Evolutionary conservation across 768 basidiomycete species (phyloP).

Genomic region (Boletus rufocinnamomeus): DNA sequence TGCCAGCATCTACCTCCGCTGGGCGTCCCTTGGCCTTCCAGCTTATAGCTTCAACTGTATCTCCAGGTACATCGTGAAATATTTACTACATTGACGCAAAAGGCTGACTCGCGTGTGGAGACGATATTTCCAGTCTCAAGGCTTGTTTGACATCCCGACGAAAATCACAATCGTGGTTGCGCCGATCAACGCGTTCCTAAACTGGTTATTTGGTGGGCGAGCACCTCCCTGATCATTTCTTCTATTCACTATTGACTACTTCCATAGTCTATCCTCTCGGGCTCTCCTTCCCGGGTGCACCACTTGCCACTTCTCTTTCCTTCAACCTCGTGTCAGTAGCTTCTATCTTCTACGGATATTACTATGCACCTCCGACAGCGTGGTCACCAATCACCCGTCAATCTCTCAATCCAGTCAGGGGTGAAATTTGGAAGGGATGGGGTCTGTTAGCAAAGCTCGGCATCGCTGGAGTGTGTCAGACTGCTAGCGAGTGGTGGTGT

Average conservation of each 20-base stretch:
- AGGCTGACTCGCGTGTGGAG: slow-evolving; percentile 20
- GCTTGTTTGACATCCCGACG: slow-evolving; percentile 83
- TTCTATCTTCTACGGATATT: slow-evolving; percentile 64
- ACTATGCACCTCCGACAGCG: slow-evolving; percentile 64
- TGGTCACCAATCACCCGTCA: slow-evolving; percentile 55
- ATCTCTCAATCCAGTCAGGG: slow-evolving; percentile 49
- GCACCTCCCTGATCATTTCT: background rate
- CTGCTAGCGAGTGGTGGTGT: slow-evolving; percentile 94
- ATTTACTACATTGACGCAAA: background rate
- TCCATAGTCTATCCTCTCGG: slow-evolving; percentile 51
- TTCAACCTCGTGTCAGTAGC: slow-evolving; percentile 79
- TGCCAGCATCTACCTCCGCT: slow-evolving; percentile 77
- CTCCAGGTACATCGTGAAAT: slow-evolving; percentile 41
- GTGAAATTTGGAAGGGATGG: slow-evolving; percentile 65
- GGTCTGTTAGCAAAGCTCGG: slow-evolving; percentile 74
- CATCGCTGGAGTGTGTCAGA: slow-evolving; percentile 78
- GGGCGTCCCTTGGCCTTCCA: slow-evolving; percentile 77
- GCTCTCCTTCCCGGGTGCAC: slow-evolving; percentile 91
- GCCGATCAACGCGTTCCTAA: slow-evolving; percentile 81
- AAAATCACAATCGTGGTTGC: slow-evolving; percentile 80
- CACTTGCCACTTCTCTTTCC: slow-evolving; percentile 83
- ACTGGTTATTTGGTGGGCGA: slow-evolving; percentile 77
- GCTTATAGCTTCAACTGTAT: slow-evolving; percentile 63
- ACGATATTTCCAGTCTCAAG: slow-evolving; percentile 76
- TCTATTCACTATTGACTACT: slow-evolving; percentile 2